Evolutionary conservation across 1,139 yeast species (phyloP).

Genomic region (Saccharomyces hybrid): DNA sequence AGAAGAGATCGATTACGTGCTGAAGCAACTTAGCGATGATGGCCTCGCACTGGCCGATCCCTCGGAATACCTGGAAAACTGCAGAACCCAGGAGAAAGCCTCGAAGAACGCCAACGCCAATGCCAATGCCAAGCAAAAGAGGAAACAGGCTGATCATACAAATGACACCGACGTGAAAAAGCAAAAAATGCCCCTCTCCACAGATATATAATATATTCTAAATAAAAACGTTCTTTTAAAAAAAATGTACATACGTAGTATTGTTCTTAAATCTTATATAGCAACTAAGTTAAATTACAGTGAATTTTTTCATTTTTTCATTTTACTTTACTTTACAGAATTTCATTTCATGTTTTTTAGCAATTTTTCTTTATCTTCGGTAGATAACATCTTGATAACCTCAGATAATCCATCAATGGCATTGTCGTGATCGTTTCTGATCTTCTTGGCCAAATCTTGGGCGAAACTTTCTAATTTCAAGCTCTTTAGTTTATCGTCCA

Average conservation of each 20-base stretch:
- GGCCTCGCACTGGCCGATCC: constrained; percentile 20
- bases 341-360: constrained; percentile 3
- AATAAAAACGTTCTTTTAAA: neutral
- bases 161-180: neutral
- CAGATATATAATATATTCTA: neutral
- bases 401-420: constrained; percentile 55
- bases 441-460: constrained; percentile 51
- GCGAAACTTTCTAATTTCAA: constrained; percentile 60
- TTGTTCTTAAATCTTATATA: neutral
- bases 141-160: constrained; percentile 10
- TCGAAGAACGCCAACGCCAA: neutral
- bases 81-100: constrained; percentile 19
- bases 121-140: constrained; percentile 7
- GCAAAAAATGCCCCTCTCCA: neutral
- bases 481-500: constrained; percentile 55
- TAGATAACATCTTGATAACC: constrained; percentile 50
- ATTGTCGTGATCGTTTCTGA: constrained; percentile 49
- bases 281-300: neutral
- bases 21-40: constrained; percentile 14
- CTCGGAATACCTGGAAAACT: constrained; percentile 12
- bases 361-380: constrained; percentile 49
- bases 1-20: constrained; percentile 39
- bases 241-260: neutral
- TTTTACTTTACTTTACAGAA: neutral
- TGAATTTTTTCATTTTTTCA: too few species aligned